Evolutionary conservation across 2,329 filamentous ascomycete species (phyloP).

Genomic region (Fusarium multiceps): DNA sequence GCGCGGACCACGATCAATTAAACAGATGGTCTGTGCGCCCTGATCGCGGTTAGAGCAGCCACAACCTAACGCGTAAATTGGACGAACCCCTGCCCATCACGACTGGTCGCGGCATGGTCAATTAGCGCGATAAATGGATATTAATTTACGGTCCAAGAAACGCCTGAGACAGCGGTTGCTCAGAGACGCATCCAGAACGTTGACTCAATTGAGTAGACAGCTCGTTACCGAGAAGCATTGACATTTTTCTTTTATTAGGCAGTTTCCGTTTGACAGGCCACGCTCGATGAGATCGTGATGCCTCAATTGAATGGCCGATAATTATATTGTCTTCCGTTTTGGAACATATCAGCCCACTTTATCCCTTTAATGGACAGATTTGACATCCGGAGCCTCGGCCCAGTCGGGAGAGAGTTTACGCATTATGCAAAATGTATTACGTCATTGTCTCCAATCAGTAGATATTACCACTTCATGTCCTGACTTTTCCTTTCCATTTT

Average conservation of each 20-base stretch:
- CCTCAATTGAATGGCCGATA: not conserved
- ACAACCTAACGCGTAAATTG: slow-evolving; percentile 15
- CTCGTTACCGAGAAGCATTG: slow-evolving; percentile 23
- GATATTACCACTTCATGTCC: slow-evolving; percentile 15
- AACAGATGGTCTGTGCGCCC: slow-evolving; percentile 42
- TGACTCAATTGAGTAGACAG: slow-evolving; percentile 31
- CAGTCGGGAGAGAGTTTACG: not conserved
- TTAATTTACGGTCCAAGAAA: slow-evolving; percentile 2
- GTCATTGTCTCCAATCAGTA: slow-evolving; percentile 34
- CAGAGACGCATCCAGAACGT: slow-evolving; percentile 7
- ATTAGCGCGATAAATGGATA: slow-evolving; percentile 31
- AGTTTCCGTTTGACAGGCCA: not conserved
- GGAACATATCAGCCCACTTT: slow-evolving; percentile 34
- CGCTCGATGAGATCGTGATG: slow-evolving; percentile 20
- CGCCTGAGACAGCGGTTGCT: slow-evolving; percentile 11
- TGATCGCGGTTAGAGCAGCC: slow-evolving; percentile 31
- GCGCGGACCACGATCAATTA: slow-evolving; percentile 47
- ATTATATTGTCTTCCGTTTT: slow-evolving; percentile 10
- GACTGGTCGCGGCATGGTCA: slow-evolving; percentile 1
- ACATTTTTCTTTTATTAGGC: not conserved
- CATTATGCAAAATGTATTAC: slow-evolving; percentile 35
- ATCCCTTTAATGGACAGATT: slow-evolving; percentile 2
- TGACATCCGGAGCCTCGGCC: slow-evolving; percentile 14
- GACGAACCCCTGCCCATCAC: not conserved
- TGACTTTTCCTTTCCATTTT: not conserved